These are phyloP conservation scores for Plasmodium vivax DNA, from an alignment of 169 alveolate species.

Conservation along the genomic window DNA sequence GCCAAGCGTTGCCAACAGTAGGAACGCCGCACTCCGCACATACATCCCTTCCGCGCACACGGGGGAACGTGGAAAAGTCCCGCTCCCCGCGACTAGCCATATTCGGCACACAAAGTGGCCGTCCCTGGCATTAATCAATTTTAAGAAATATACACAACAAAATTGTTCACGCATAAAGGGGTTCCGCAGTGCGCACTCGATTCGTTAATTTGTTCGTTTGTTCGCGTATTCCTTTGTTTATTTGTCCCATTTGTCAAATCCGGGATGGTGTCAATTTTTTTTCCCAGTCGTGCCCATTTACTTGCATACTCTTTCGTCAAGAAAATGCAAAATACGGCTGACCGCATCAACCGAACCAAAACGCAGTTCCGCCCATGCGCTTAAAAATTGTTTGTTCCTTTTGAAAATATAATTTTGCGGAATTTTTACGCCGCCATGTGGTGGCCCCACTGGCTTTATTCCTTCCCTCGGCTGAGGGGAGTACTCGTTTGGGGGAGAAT, in stretches of 20 bases:
- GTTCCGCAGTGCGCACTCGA: not conserved
- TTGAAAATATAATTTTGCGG: not conserved
- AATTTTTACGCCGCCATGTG: not conserved
- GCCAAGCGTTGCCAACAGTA: not conserved
- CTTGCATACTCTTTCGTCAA: not conserved
- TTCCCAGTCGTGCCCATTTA: not conserved
- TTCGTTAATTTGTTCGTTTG: not conserved
- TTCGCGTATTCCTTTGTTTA: not conserved
- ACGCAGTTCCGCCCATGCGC: not conserved
- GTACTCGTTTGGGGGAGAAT: not conserved
- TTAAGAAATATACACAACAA: not conserved
- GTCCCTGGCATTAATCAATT: not conserved
- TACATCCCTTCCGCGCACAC: not conserved
- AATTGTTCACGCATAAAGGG: not conserved
- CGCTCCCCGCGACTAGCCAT: not conserved
- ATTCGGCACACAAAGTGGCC: not conserved
- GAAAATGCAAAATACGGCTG: not conserved
- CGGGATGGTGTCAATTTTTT: not conserved
- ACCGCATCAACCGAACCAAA: not conserved
- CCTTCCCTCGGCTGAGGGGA: not conserved
- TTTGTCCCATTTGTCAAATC: constrained; percentile 4
- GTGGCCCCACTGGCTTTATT: not conserved
- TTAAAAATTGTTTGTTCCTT: not conserved
- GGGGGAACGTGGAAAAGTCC: constrained; percentile 1
- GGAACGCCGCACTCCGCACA: not conserved